These are phyloP conservation scores for Lachancea lanzarotensis DNA, from an alignment of 805 yeast species.

Conservation along the genomic window DNA sequence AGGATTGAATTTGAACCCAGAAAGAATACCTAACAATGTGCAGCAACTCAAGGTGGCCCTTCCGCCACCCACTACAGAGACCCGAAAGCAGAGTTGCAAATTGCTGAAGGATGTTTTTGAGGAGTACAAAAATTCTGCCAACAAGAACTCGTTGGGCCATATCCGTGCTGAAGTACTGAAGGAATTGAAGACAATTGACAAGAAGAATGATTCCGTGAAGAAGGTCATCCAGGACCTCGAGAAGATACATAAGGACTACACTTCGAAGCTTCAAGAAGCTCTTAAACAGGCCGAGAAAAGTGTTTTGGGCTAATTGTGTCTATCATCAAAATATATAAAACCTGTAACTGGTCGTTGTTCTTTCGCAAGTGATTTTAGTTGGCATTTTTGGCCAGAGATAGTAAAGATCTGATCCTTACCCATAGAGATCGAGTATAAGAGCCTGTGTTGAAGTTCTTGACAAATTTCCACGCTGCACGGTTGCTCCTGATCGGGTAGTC, in stretches of 20 bases:
- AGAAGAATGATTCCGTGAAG: constrained; percentile 49
- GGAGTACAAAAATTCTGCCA: constrained; percentile 46
- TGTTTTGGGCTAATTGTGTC: constrained; percentile 17
- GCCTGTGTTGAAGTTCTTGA: constrained; percentile 70
- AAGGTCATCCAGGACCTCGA: constrained; percentile 59
- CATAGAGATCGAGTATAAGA: constrained; percentile 75
- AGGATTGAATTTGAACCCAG: constrained; percentile 72
- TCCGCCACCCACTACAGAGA: constrained; percentile 68
- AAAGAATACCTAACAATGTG: constrained; percentile 61
- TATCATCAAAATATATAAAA: not conserved
- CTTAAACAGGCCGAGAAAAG: constrained; percentile 51
- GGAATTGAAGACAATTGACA: constrained; percentile 44
- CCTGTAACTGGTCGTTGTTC: not conserved
- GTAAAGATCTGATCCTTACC: constrained; percentile 54
- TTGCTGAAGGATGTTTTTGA: constrained; percentile 63
- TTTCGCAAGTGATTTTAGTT: not conserved
- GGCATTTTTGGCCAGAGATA: constrained; percentile 45
- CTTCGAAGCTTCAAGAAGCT: constrained; percentile 48
- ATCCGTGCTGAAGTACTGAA: constrained; percentile 55
- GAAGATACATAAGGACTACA: constrained; percentile 57
- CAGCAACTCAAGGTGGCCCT: constrained; percentile 68
- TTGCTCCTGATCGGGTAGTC: constrained; percentile 87
- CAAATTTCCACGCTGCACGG: constrained; percentile 83
- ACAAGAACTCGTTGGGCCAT: constrained; percentile 46
- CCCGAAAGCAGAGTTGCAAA: constrained; percentile 48